Evolutionary conservation across 805 yeast genomes (phyloP).

Genomic region (Helenozyma rhizophorensis): DNA sequence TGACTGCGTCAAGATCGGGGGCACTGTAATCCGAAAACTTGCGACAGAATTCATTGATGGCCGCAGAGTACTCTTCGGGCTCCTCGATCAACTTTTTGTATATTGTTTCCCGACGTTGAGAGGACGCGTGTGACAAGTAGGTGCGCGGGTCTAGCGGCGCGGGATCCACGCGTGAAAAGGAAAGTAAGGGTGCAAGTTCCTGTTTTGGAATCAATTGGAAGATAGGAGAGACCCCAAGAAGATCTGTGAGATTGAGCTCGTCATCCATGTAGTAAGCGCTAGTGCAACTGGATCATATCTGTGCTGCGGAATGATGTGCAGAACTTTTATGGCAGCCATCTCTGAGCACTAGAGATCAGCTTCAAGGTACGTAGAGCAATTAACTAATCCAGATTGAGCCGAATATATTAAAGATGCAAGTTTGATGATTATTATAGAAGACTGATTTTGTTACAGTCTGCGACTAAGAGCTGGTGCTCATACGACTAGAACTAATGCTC

Average conservation of each 20-base stretch:
- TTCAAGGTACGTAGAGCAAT: too few relatives aligned
- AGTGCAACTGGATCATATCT: too few relatives aligned
- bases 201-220: conserved; percentile 14
- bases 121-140: conserved; percentile 4
- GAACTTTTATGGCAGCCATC: too few relatives aligned
- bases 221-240: conserved; percentile 12
- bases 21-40: conserved; percentile 20
- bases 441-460: background rate
- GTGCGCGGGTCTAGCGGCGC: conserved; percentile 4
- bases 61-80: conserved; percentile 8
- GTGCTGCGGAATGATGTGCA: too few relatives aligned
- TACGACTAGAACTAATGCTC: conserved; percentile 1
- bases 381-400: too few relatives aligned
- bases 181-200: conserved; percentile 13
- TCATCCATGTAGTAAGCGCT: too few relatives aligned
- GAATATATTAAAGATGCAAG: too few relatives aligned
- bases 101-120: conserved; percentile 1
- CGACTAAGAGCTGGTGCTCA: background rate
- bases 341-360: too few relatives aligned
- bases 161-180: conserved; percentile 9
- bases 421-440: too few relatives aligned
- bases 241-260: conserved; percentile 5
- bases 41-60: conserved; percentile 13
- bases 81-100: conserved; percentile 7
- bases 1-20: conserved; percentile 23